Evolutionary conservation across 208 protist genomes (phyloP).

Genomic region (Trichomonas gallinae): DNA sequence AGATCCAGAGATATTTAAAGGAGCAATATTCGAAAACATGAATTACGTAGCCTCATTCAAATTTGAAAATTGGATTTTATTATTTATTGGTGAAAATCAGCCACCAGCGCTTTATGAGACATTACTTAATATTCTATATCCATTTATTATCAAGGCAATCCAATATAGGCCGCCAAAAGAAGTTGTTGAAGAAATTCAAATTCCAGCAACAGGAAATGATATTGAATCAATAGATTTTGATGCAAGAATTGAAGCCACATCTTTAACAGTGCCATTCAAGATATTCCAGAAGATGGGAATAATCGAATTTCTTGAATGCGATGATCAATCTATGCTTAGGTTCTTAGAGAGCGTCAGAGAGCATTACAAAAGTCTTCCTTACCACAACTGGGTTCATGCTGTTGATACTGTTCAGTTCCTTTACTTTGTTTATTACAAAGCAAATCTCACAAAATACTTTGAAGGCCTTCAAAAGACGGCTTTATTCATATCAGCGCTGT

Average conservation of each 20-base stretch:
- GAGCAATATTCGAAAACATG: neutral
- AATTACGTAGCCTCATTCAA: neutral
- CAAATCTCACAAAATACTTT: neutral
- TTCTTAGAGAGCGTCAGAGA: neutral
- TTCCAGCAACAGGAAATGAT: neutral
- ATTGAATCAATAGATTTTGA: neutral
- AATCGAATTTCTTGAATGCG: neutral
- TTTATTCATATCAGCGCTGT: conserved; percentile 30
- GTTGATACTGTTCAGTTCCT: neutral
- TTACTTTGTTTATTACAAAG: neutral
- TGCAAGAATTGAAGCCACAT: neutral
- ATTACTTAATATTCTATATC: neutral
- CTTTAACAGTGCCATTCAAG: neutral
- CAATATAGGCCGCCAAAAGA: neutral
- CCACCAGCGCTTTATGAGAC: neutral
- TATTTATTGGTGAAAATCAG: neutral
- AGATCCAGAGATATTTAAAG: neutral
- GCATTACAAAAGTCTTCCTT: neutral
- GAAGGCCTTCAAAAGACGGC: neutral
- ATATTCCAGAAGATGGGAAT: neutral
- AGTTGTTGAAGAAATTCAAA: neutral
- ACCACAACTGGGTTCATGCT: neutral
- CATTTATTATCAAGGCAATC: neutral
- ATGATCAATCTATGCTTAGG: neutral
- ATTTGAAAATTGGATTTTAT: neutral